phyloP scores from a whole-genome alignment of 1,284 basidiomycete genomes.

The Sanghuangporus baumii region DNA sequence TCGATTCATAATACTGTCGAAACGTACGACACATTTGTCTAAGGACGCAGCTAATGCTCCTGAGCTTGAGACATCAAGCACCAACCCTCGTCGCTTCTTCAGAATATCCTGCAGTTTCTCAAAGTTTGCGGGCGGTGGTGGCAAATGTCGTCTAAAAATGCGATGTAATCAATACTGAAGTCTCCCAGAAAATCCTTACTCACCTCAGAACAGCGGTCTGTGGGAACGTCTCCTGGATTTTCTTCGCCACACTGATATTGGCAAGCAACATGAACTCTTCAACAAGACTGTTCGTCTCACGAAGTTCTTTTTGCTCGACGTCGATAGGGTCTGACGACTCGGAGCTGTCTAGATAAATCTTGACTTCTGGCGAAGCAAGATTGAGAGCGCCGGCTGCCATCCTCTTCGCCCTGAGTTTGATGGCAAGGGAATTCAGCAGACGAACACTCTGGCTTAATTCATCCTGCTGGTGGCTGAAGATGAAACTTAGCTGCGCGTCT shows the following conservation, averaged over 20 bases:
- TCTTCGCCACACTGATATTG: constrained; percentile 89
- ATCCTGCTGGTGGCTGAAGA: constrained; percentile 64
- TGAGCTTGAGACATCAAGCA: constrained; percentile 90
- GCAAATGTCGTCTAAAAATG: constrained; percentile 73
- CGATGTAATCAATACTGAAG: constrained; percentile 5
- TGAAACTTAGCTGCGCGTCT: neutral
- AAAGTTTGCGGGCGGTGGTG: constrained; percentile 92
- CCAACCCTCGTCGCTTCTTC: constrained; percentile 78
- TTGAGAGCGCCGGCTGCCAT: constrained; percentile 96
- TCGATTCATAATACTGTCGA: neutral
- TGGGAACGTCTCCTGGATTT: constrained; percentile 93
- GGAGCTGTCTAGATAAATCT: constrained; percentile 89
- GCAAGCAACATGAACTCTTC: constrained; percentile 99
- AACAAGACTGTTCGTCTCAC: constrained; percentile 94
- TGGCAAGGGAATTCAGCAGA: constrained; percentile 84
- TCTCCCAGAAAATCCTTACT: constrained; percentile 19
- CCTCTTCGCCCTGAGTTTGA: constrained; percentile 79
- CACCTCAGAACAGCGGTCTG: constrained; percentile 91
- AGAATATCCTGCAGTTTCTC: constrained; percentile 95
- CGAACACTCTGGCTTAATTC: constrained; percentile 86
- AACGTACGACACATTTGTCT: constrained; percentile 79
- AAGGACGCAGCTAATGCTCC: constrained; percentile 87
- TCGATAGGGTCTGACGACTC: constrained; percentile 96
- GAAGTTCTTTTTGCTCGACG: constrained; percentile 92
- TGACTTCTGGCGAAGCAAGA: constrained; percentile 96